Base-by-base conservation (phyloP, 768 basidiomycete species). In the Leccinum rimulosum region DNA sequence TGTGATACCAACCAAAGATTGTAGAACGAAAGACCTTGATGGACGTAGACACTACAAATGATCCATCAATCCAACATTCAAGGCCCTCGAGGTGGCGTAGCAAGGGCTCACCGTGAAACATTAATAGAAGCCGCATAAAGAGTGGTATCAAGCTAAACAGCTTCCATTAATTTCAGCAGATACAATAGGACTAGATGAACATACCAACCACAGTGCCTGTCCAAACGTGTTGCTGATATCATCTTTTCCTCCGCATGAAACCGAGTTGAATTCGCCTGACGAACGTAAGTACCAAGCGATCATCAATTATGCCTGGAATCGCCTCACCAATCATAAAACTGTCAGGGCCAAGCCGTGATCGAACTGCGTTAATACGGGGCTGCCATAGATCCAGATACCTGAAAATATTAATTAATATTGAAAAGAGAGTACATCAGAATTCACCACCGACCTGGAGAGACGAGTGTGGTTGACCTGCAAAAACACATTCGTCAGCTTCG, bases 341-440 rank as follows among this genome's bases (percentile, higher is more conserved):
- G 55, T 83, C 76, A 7, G 77, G 73, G 3, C 82, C 82, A 8
- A 83, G 75, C 54, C 78, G 76, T 33, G 75, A 70, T 33, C 82
- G 76, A 12, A 83, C 77, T 4, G 76, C 73, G 33, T 74, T 69
- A 33, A 84, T 82, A 31, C 82, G 75, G 3, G 81, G 82, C 64
- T 81, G 81, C 80, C 82, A 83, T 47, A 82, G 70, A 64, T 83
- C 81, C n/a, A 82, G 73, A 64, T 78, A 82, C 63, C 82, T 83
- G 49, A 48, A n/a, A 52, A 19, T 22, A 22, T 22, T 22, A 9
- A 36, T 48, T 4, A 56, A 53, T 10, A 49, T 57, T 22, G 25
- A 22, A 50, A 11, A 2, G 6, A 6, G 30, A 25, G 17, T 53
- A 10, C 7, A 53, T 14, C 10, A 54, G 22, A 11, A 43, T 10